A percentile compares a stretch with the other conserved stretches of the same genome.
phyloP scores from a whole-genome alignment of 495 filamentous ascomycete genomes.

The Xylaria sp. region DNA sequence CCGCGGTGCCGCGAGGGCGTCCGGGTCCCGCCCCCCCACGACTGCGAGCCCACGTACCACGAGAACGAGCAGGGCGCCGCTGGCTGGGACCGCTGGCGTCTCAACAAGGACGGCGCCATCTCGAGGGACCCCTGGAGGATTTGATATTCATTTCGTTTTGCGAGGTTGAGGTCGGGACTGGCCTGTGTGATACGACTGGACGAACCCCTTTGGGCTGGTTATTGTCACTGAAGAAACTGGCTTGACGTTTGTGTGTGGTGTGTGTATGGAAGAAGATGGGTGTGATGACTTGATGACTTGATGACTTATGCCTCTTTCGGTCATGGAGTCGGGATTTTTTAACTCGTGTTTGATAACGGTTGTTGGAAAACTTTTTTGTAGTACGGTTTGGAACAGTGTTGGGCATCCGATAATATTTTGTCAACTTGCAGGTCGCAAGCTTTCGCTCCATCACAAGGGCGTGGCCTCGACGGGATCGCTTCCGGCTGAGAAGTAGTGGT shows the following conservation, averaged over 20 bases:
- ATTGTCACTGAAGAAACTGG: too few species aligned
- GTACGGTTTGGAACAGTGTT: slow-evolving; percentile 1
- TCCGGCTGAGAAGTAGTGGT: neutral
- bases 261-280: neutral
- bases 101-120: neutral
- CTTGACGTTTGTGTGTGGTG: neutral
- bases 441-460: neutral
- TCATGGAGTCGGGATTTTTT: neutral
- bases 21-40: neutral
- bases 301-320: too few species aligned
- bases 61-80: neutral
- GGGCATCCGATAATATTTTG: neutral
- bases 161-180: neutral
- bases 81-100: slow-evolving; percentile 6
- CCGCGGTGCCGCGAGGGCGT: neutral
- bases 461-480: neutral
- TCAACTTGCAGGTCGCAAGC: neutral
- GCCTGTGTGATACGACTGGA: neutral
- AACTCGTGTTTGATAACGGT: neutral
- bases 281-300: neutral
- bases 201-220: neutral
- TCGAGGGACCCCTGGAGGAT: neutral
- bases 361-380: neutral
- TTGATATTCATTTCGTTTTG: neutral
- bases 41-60: slow-evolving; percentile 15